Conservation (phyloP, 331 rosid species). For the Erythrophleum ivorense region DNA sequence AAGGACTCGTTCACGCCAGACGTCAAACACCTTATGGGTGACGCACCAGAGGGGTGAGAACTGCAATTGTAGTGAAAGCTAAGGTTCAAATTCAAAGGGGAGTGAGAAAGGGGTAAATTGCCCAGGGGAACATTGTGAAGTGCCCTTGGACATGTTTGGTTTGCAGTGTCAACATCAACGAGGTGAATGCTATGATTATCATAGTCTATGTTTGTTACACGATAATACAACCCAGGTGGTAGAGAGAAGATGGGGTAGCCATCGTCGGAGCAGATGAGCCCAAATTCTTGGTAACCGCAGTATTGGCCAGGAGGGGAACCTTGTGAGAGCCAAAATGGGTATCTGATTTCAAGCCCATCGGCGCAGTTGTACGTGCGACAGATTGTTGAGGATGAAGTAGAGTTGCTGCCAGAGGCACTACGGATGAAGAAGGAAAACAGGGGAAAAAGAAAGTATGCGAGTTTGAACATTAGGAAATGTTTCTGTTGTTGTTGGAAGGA, state of each 20-base stretch:
- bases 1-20: constrained; percentile 27
- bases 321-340: constrained; percentile 43
- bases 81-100: constrained; percentile 40
- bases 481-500: neutral
- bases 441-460: neutral
- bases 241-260: neutral
- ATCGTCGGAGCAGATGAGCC: neutral
- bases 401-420: neutral
- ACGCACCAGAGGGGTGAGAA: constrained; percentile 27
- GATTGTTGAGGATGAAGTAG: constrained; percentile 11
- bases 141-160: constrained; percentile 45
- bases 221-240: constrained; percentile 1
- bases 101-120: constrained; percentile 39
- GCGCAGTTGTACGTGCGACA: neutral
- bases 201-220: constrained; percentile 33
- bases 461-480: constrained; percentile 22
- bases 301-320: constrained; percentile 26
- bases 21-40: constrained; percentile 36
- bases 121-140: constrained; percentile 35
- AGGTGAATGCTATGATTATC: constrained; percentile 21
- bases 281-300: constrained; percentile 46
- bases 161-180: constrained; percentile 35
- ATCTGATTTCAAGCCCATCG: constrained; percentile 28
- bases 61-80: constrained; percentile 49
- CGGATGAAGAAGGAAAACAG: constrained; percentile 24